Percentiles rank a stretch among this genome's conserved stretches.
Conservation (phyloP, 2,329 filamentous ascomycete species). For the Scytalidium lignicola region DNA sequence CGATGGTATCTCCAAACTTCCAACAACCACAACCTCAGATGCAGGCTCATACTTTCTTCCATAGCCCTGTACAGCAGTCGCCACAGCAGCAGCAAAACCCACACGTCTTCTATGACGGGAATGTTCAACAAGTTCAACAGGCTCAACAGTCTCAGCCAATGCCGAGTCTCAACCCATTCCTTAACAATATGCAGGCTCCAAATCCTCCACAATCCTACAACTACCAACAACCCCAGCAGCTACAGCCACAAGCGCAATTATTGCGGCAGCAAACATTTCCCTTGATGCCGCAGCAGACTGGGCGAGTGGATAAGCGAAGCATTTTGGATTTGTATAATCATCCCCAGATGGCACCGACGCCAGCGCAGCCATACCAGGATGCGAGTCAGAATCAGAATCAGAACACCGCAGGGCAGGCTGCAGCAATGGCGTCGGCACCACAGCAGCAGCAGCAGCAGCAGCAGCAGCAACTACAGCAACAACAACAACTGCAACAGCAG, state of each 20-base stretch:
- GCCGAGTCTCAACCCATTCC: constrained; percentile 19
- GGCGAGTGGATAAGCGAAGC: constrained; percentile 61
- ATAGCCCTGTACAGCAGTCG: constrained; percentile 21
- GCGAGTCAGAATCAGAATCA: constrained; percentile 15
- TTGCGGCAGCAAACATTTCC: constrained; percentile 27
- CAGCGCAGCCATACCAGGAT: constrained; percentile 11
- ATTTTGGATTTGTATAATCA: constrained; percentile 71
- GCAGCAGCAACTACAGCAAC: no score
- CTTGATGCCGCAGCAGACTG: constrained; percentile 37
- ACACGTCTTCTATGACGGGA: constrained; percentile 10
- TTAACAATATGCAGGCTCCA: constrained; percentile 8
- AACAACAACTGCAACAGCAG: no score
- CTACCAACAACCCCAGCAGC: constrained; percentile 23
- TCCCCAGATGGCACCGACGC: constrained; percentile 26
- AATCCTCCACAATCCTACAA: constrained; percentile 1
- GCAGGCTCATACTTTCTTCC: constrained; percentile 19
- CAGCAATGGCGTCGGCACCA: constrained; percentile 1
- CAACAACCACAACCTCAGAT: constrained; percentile 25
- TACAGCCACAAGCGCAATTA: constrained; percentile 38
- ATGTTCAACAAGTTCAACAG: constrained; percentile 14
- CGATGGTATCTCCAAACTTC: constrained; percentile 31
- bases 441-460: constrained; percentile 9
- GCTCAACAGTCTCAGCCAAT: constrained; percentile 16
- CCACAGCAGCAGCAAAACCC: constrained; percentile 31
- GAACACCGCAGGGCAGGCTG: constrained; percentile 2